Evolutionary conservation across 306 rosid species (phyloP).

Genomic region (Styphnolobium japonicum): DNA sequence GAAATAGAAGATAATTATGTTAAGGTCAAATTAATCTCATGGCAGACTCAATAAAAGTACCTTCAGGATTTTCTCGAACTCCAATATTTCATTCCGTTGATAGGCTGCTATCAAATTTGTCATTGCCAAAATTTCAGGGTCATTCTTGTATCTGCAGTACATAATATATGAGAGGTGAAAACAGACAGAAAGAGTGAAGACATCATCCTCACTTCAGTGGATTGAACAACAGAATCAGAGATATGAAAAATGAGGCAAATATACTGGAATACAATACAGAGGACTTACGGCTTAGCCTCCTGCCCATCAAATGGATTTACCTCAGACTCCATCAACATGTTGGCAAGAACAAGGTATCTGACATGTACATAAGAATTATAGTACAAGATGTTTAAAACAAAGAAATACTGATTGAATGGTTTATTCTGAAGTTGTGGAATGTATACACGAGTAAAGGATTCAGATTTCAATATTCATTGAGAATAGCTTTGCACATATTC

Average conservation of each 20-base stretch:
- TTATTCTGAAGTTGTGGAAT: background rate
- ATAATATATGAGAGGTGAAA: background rate
- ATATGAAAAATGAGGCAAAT: background rate
- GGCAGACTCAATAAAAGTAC: constrained; percentile 33
- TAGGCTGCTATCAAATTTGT: constrained; percentile 96
- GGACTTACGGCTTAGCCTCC: constrained; percentile 39
- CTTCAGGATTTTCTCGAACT: constrained; percentile 95
- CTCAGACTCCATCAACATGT: constrained; percentile 46
- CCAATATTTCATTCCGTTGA: constrained; percentile 94
- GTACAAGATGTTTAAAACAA: constrained; percentile 4
- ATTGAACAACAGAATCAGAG: background rate
- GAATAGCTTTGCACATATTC: background rate
- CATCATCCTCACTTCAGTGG: background rate
- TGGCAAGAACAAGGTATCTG: constrained; percentile 70
- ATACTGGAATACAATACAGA: background rate
- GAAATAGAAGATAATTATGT: constrained; percentile 16
- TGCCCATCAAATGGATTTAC: constrained; percentile 42
- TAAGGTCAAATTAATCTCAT: background rate
- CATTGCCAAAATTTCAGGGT: constrained; percentile 98
- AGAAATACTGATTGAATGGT: background rate
- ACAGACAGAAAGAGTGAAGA: background rate
- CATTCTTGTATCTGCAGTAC: constrained; percentile 79
- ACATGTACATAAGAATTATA: background rate
- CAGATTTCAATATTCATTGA: background rate
- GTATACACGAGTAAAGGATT: background rate